Base-by-base conservation (phyloP, 257 asterid species). In the Paulownia fortunei region DNA sequence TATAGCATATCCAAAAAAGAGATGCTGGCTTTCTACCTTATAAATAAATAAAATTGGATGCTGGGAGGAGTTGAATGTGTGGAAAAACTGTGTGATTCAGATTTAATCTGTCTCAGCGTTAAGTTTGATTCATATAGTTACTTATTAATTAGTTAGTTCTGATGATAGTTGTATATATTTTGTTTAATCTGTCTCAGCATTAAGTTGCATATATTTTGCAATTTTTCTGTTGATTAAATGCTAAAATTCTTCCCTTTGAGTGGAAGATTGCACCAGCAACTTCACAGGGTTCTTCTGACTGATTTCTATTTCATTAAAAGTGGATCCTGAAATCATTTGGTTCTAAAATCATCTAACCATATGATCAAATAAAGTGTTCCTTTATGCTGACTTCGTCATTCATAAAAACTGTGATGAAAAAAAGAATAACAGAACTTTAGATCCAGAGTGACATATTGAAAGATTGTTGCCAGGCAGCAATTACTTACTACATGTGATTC, bases 401-500 rank as follows among this genome's bases (percentile, higher is more conserved):
- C 39, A 58, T 24, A 67, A 73, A 60, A 68, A 39, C 21, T 19
- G 58, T n/a, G 23, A 60, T 39, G 34, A 46, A 59, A 39, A 36
- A 49, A 42, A 70, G 10, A 54, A 32, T 3, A 81, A 56, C 74
- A 58, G 47, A 69, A 56, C 52, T 36, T n/a, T 44, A 74, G 73
- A 78, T 16, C 37, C 23, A 37, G 59, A 54, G 51, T 54, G 51
- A 70, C 44, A 56, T 27, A 72, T 24, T 51, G 54, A 83, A 72
- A 79, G 79, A 74, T 56, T 27, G 30, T 69, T 16, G 37, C 41
- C 60, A 47, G 74, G 73, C 76, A 62, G 86, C 78, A 84, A 70
- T 32, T 44, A 86, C 98, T 96, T 84, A 93, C 97, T 66, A 96
- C 86, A 52, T 93, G 92, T 58, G 92, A 83, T 82, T 96, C 99